phyloP scores from a whole-genome alignment of 805 yeast species.

The Monosporozyma solicola region DNA sequence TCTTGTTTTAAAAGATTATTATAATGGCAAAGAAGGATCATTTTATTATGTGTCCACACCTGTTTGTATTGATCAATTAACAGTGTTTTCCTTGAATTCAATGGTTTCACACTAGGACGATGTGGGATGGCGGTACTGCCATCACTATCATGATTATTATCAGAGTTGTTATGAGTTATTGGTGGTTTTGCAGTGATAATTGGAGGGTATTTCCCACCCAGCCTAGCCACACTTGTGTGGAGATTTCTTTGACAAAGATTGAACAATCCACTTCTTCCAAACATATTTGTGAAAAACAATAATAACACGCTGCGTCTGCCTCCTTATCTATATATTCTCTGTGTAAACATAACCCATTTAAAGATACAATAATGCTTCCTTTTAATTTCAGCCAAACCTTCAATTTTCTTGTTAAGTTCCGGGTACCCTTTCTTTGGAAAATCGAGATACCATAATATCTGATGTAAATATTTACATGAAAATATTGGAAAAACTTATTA shows the following conservation, averaged over 20 bases:
- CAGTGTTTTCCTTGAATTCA: slow-evolving; percentile 74
- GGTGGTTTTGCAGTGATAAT: not conserved
- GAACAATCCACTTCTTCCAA: not conserved
- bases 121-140: not conserved
- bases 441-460: not conserved
- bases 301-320: not conserved
- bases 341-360: no score
- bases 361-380: no score
- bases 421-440: no score
- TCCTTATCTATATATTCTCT: not conserved
- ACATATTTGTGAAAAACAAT: not conserved
- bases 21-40: slow-evolving; percentile 75
- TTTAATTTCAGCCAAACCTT: no score
- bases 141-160: not conserved
- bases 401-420: no score
- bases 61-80: slow-evolving; percentile 72
- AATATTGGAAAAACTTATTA: not conserved
- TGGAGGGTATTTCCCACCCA: not conserved
- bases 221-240: not conserved
- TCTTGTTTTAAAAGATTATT: slow-evolving; percentile 69
- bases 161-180: not conserved
- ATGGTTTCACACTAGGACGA: slow-evolving; percentile 50
- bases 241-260: not conserved
- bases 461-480: slow-evolving; percentile 1
- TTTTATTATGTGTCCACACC: slow-evolving; percentile 56